Conservation (phyloP, 768 basidiomycete genomes). For the Boletellus ananiceps region DNA sequence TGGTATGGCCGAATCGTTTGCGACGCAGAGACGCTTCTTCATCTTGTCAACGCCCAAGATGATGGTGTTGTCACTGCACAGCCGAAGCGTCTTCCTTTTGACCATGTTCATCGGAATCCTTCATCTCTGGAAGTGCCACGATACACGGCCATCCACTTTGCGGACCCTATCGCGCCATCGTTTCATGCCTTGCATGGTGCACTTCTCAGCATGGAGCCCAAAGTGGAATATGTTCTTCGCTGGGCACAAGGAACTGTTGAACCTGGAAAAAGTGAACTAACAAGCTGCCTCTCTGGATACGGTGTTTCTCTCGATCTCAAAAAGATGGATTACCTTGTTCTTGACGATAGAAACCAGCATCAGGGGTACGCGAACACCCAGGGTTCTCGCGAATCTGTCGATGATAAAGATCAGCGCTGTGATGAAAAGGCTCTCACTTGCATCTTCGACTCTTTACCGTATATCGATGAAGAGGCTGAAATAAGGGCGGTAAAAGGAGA, state of each 20-base stretch:
- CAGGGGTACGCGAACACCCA: neutral
- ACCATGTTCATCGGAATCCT: constrained; percentile 63
- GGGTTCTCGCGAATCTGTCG: neutral
- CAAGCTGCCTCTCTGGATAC: constrained; percentile 72
- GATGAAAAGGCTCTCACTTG: constrained; percentile 24
- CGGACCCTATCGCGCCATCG: constrained; percentile 55
- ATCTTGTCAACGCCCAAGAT: constrained; percentile 48
- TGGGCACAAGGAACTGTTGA: constrained; percentile 21
- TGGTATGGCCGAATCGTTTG: constrained; percentile 78
- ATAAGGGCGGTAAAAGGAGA: constrained; percentile 36
- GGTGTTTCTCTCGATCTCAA: constrained; percentile 92
- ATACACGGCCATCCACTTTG: constrained; percentile 77
- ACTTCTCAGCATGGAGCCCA: constrained; percentile 47
- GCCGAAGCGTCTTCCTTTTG: constrained; percentile 59
- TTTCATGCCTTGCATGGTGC: constrained; percentile 69
- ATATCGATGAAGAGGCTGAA: constrained; percentile 27
- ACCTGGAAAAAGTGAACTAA: constrained; percentile 35
- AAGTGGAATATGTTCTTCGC: constrained; percentile 72
- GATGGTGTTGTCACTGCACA: constrained; percentile 25
- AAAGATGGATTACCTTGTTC: constrained; percentile 92
- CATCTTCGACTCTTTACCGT: constrained; percentile 30
- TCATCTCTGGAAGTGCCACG: constrained; percentile 43
- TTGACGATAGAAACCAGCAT: constrained; percentile 70
- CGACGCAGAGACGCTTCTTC: constrained; percentile 54
- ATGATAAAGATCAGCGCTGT: constrained; percentile 9